A percentile compares a stretch with the other conserved stretches of the same genome.
These are phyloP conservation scores for Eucalyptus regnans DNA, from an alignment of 345 rosid genomes.

Conservation along the genomic window DNA sequence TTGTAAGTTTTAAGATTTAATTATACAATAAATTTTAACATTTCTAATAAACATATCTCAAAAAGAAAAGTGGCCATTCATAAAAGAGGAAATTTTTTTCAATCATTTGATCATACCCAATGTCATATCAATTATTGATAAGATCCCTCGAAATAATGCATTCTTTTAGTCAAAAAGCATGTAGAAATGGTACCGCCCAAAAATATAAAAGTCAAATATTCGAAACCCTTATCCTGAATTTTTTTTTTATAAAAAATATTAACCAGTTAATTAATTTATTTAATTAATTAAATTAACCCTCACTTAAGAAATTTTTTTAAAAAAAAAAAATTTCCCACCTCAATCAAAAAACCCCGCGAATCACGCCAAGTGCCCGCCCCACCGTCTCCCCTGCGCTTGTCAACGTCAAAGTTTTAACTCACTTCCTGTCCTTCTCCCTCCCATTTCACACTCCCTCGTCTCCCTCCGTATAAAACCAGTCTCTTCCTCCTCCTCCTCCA, in stretches of 20 bases:
- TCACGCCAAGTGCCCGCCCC: background rate
- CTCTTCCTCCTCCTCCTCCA: background rate
- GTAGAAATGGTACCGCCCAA: background rate
- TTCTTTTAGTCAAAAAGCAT: background rate
- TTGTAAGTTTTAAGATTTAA: accelerated
- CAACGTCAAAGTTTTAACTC: background rate
- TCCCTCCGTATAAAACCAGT: background rate
- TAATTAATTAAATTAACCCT: background rate
- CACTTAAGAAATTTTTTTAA: background rate
- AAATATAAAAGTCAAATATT: background rate
- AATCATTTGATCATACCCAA: background rate
- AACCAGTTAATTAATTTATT: background rate
- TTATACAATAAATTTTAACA: accelerated
- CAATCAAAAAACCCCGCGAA: background rate
- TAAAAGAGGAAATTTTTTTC: background rate
- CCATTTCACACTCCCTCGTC: background rate
- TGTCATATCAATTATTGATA: background rate
- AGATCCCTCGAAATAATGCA: background rate
- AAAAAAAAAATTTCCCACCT: background rate
- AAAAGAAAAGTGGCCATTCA: accelerated
- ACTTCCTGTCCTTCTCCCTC: background rate
- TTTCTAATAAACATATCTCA: accelerated
- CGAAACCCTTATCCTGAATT: background rate
- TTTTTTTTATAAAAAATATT: background rate
- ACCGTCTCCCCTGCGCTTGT: background rate